phyloP scores from a whole-genome alignment of 1,284 basidiomycete species.

The Inonotus obliquus region DNA sequence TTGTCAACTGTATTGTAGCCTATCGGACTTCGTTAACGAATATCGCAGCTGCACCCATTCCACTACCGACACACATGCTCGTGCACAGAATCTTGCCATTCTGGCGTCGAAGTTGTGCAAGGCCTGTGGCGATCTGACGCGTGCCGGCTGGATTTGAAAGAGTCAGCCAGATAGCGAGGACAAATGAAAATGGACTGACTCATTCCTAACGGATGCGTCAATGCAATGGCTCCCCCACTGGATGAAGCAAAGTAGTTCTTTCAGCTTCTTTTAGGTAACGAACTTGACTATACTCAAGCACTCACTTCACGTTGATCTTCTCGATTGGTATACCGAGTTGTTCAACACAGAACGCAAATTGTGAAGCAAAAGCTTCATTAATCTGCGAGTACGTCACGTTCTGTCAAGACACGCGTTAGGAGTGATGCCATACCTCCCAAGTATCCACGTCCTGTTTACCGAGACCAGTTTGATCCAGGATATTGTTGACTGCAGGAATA shows the following conservation, averaged over 20 bases:
- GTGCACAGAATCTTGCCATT: slow-evolving; percentile 68
- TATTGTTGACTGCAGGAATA: slow-evolving; percentile 78
- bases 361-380: slow-evolving; percentile 88
- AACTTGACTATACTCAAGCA: not conserved
- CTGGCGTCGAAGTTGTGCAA: slow-evolving; percentile 70
- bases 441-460: slow-evolving; percentile 83
- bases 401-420: slow-evolving; percentile 35
- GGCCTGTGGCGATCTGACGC: slow-evolving; percentile 82
- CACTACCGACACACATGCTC: slow-evolving; percentile 87
- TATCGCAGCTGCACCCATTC: slow-evolving; percentile 83
- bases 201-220: slow-evolving; percentile 79
- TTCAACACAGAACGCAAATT: slow-evolving; percentile 79
- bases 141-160: slow-evolving; percentile 55
- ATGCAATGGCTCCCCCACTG: slow-evolving; percentile 84
- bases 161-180: slow-evolving; percentile 7
- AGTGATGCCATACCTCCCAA: slow-evolving; percentile 66
- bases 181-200: slow-evolving; percentile 42
- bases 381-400: slow-evolving; percentile 25
- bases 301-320: slow-evolving; percentile 84
- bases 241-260: not conserved
- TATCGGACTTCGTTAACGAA: slow-evolving; percentile 67
- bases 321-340: slow-evolving; percentile 67
- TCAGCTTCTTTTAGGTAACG: not conserved
- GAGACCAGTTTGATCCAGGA: slow-evolving; percentile 70
- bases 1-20: not conserved